phyloP scores from a whole-genome alignment of 2,329 filamentous ascomycete genomes.

The Aureobasidium sp. region DNA sequence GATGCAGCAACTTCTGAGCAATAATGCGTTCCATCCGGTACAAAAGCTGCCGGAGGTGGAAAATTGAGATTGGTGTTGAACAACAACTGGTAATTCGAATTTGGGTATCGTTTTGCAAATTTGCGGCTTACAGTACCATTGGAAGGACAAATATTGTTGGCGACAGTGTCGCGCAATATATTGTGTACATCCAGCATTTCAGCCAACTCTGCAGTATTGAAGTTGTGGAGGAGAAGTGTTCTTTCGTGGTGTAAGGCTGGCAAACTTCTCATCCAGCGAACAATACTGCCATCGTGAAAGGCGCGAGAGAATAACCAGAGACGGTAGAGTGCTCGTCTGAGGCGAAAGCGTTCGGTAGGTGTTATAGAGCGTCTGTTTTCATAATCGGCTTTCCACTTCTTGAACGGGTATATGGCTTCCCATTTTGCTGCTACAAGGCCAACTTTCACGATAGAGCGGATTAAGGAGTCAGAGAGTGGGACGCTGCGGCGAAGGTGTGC shows the following conservation, averaged over 20 bases:
- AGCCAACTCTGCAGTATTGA: constrained; percentile 45
- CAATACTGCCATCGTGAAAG: constrained; percentile 44
- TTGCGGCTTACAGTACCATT: constrained; percentile 52
- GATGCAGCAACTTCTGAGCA: neutral
- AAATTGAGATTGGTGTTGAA: constrained; percentile 48
- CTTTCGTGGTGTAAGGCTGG: constrained; percentile 42
- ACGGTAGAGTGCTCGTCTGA: constrained; percentile 51
- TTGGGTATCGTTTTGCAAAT: constrained; percentile 47
- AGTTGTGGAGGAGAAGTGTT: constrained; percentile 50
- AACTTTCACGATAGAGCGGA: constrained; percentile 46
- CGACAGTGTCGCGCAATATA: constrained; percentile 47
- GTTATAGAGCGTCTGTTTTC: constrained; percentile 46
- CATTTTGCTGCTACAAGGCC: constrained; percentile 49
- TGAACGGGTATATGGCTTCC: constrained; percentile 52
- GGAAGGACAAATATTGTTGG: constrained; percentile 51
- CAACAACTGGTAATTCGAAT: constrained; percentile 39
- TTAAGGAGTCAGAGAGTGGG: constrained; percentile 45
- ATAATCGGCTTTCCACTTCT: constrained; percentile 53
- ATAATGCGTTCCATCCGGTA: constrained; percentile 10
- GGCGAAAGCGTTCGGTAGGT: constrained; percentile 37
- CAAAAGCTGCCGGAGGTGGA: constrained; percentile 25
- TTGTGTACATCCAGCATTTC: constrained; percentile 51
- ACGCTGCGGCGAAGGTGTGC: constrained; percentile 45
- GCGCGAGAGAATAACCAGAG: constrained; percentile 52
- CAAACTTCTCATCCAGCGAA: constrained; percentile 41